These are phyloP conservation scores for Fusarium sp. DNA, from an alignment of 2,329 filamentous ascomycete genomes.

Conservation along the genomic window DNA sequence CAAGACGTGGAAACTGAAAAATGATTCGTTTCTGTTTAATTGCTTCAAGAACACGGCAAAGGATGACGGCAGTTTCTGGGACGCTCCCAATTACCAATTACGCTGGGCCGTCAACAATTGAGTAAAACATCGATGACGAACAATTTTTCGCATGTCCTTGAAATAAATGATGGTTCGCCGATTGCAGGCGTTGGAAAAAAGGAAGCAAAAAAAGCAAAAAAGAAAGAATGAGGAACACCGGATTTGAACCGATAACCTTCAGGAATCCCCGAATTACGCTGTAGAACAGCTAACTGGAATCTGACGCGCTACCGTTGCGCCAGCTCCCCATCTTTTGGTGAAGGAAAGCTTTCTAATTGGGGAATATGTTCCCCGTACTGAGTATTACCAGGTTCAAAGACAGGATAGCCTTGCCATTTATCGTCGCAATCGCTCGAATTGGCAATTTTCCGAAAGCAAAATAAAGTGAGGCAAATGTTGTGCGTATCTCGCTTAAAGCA, in stretches of 20 bases:
- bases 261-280: slow-evolving; percentile 2
- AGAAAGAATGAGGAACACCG: slow-evolving; percentile 13
- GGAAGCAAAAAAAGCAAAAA: not conserved
- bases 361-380: rapidly evolving
- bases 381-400: not conserved
- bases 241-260: slow-evolving; percentile 19
- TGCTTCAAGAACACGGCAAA: not conserved
- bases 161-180: not conserved
- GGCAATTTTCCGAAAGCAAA: not conserved
- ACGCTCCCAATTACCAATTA: not conserved
- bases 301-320: slow-evolving; percentile 21
- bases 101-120: not conserved
- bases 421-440: not conserved
- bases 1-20: not conserved
- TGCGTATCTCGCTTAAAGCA: not conserved
- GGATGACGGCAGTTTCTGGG: not conserved
- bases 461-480: not conserved
- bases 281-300: slow-evolving; percentile 4
- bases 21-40: not conserved
- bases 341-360: rapidly evolving
- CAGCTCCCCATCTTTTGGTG: slow-evolving; percentile 9
- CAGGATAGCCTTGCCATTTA: not conserved
- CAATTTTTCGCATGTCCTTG: not conserved
- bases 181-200: not conserved
- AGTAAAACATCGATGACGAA: not conserved